Base-by-base conservation (phyloP, 2,329 filamentous ascomycete genomes). In the Aspergillus latus region DNA sequence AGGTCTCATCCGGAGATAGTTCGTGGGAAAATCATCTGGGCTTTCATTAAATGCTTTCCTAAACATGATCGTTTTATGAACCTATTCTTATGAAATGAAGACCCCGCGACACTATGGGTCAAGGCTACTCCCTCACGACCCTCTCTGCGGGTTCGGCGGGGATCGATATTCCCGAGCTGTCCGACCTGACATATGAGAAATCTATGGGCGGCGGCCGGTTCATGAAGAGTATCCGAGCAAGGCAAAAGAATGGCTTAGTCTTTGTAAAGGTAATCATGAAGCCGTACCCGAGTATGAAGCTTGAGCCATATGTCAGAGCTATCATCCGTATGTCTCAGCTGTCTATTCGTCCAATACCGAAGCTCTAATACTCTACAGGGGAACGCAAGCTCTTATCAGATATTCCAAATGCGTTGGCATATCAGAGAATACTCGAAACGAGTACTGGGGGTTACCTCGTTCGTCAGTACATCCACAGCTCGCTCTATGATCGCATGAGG, bases 221-320 rank as follows among this genome's bases (percentile, higher is more conserved):
- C 68, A 94, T 99, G 88, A 97, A 97, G 76, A 94, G 90, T 62
- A 92, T 97, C 62, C 86, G 93, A 62, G 94, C 93, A 26, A 84
- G 92, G 49, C 90, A 96, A 71, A 88, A 89, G 67, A 89, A 96
- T 79, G 93, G 94, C 54, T 81, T 97, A 40, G 92, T 96, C 15
- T 87, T 97, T 54, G 92, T 95, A 70, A 97, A 97, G 76, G 88
- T 96, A 30, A 88, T 96, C 56, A 90, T 95, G 74, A 99, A 99
- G 75, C 92, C 92, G 2, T 95, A 92, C 70, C 82, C 88, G 28
- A 86, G 87, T 61, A 88, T 96, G 77, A 85, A 90, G 59, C 82
- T 97, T 61, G 87, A 88, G 61, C 79, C 85, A 61, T 96, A 96
- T 76, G 88, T 89, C 67, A 85, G 85, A 67, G 84, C 85, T 62